Conservation (phyloP, 2,329 filamentous ascomycete genomes). For the Hypoxylon sp. region DNA sequence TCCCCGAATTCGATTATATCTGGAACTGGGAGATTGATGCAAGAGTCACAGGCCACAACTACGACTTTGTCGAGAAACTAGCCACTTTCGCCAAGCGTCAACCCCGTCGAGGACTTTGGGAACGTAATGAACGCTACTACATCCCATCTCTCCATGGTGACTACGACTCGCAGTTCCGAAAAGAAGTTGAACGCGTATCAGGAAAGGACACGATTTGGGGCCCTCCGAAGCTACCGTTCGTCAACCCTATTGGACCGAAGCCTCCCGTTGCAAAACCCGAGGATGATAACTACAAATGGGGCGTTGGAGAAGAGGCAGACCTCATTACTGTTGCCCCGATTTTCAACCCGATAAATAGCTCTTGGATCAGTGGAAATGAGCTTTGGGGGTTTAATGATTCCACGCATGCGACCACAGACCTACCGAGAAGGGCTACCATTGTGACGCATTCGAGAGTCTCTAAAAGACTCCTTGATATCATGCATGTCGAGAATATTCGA, state of each 20-base stretch:
- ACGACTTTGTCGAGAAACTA: slow-evolving; percentile 79
- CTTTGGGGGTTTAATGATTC: slow-evolving; percentile 74
- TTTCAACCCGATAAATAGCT: slow-evolving; percentile 79
- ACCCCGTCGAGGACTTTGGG: slow-evolving; percentile 80
- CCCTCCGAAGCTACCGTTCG: slow-evolving; percentile 68
- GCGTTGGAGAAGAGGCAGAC: slow-evolving; percentile 81
- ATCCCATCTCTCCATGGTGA: slow-evolving; percentile 76
- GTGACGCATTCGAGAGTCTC: slow-evolving; percentile 82
- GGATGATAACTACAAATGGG: slow-evolving; percentile 80
- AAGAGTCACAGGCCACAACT: slow-evolving; percentile 83
- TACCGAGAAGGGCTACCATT: slow-evolving; percentile 81
- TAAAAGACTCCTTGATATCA: slow-evolving; percentile 77
- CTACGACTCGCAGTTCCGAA: slow-evolving; percentile 76
- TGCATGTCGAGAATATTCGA: slow-evolving; percentile 81
- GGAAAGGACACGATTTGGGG: slow-evolving; percentile 75
- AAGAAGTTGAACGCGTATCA: slow-evolving; percentile 69
- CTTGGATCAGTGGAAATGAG: slow-evolving; percentile 78
- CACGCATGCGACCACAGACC: slow-evolving; percentile 63
- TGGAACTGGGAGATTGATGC: slow-evolving; percentile 94
- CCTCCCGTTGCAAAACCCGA: slow-evolving; percentile 70
- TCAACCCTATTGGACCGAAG: slow-evolving; percentile 72
- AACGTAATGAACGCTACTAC: slow-evolving; percentile 79
- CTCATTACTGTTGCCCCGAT: slow-evolving; percentile 82
- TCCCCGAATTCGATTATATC: slow-evolving; percentile 83
- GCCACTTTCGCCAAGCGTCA: slow-evolving; percentile 73